These are phyloP conservation scores for Aspergillus sclerotiicarbonarius DNA, from an alignment of 495 filamentous ascomycete species.

Conservation along the genomic window DNA sequence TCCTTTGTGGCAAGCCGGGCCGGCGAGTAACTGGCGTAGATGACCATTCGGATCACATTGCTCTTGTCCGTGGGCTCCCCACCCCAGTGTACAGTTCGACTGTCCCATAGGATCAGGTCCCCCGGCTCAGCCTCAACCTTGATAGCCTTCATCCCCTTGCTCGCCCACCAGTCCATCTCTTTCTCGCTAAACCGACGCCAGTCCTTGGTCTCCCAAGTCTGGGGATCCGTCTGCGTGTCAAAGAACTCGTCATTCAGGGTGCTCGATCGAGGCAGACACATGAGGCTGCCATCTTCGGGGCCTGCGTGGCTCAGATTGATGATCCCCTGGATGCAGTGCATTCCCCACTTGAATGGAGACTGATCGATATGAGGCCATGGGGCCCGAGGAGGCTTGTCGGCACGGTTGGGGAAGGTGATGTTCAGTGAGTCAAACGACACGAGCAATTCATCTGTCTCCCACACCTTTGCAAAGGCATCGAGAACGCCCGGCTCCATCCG, in stretches of 20 bases:
- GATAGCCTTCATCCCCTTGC: constrained; percentile 14
- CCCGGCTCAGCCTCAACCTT: constrained; percentile 33
- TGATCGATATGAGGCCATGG: constrained; percentile 34
- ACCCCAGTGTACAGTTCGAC: constrained; percentile 28
- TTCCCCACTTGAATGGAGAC: constrained; percentile 19
- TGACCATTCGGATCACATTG: constrained; percentile 20
- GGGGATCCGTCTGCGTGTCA: background rate
- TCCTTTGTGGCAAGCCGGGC: constrained; percentile 23
- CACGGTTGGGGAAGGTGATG: constrained; percentile 15
- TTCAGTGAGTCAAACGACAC: constrained; percentile 29
- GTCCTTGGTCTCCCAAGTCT: background rate
- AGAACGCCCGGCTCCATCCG: constrained; percentile 37
- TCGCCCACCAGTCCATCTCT: background rate
- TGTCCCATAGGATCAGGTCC: constrained; percentile 37
- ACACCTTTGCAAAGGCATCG: constrained; percentile 32
- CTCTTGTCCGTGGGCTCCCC: constrained; percentile 9
- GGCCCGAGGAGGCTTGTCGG: constrained; percentile 21
- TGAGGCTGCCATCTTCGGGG: constrained; percentile 24
- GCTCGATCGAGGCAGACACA: constrained; percentile 6
- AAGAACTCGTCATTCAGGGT: background rate
- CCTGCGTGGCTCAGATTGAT: constrained; percentile 28
- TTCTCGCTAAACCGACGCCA: background rate
- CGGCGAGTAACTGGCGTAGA: constrained; percentile 34
- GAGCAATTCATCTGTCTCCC: constrained; percentile 33
- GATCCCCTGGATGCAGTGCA: constrained; percentile 33